phyloP scores from a whole-genome alignment of 257 asterid species.

The Nicotiana undulata region DNA sequence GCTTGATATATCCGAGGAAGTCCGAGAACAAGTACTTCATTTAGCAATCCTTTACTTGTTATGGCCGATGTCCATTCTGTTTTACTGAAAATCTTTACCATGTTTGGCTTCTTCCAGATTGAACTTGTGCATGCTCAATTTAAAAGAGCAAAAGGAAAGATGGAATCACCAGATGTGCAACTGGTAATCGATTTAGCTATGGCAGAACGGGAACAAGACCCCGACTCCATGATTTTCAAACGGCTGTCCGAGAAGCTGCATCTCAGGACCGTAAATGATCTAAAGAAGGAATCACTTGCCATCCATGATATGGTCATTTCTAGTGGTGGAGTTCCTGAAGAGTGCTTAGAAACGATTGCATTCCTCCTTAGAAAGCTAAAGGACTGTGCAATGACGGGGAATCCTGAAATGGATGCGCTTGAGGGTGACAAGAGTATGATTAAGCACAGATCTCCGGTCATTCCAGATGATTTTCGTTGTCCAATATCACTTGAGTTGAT shows the following conservation, averaged over 20 bases:
- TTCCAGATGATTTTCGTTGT: constrained; percentile 95
- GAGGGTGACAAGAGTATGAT: constrained; percentile 56
- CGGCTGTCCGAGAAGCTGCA: constrained; percentile 85
- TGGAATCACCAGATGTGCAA: constrained; percentile 79
- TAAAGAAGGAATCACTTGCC: constrained; percentile 68
- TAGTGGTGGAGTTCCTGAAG: constrained; percentile 66
- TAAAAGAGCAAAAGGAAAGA: constrained; percentile 61
- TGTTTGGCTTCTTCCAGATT: constrained; percentile 36
- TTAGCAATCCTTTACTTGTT: neutral
- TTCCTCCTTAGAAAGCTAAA: constrained; percentile 67
- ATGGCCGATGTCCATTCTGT: neutral
- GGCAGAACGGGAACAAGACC: constrained; percentile 69
- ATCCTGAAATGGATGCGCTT: constrained; percentile 44
- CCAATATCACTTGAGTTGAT: constrained; percentile 96
- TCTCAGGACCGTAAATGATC: constrained; percentile 57
- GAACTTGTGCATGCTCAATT: constrained; percentile 90
- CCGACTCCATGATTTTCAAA: constrained; percentile 52
- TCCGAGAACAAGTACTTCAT: constrained; percentile 75
- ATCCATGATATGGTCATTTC: constrained; percentile 84
- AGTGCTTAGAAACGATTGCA: constrained; percentile 66
- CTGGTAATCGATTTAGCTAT: constrained; percentile 69
- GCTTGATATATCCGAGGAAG: constrained; percentile 79
- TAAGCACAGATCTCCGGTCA: constrained; percentile 79
- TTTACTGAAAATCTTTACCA: neutral
- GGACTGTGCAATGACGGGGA: constrained; percentile 50